These are phyloP conservation scores for Stevia rebaudiana DNA, from an alignment of 140 eudicot genomes.

Conservation along the genomic window DNA sequence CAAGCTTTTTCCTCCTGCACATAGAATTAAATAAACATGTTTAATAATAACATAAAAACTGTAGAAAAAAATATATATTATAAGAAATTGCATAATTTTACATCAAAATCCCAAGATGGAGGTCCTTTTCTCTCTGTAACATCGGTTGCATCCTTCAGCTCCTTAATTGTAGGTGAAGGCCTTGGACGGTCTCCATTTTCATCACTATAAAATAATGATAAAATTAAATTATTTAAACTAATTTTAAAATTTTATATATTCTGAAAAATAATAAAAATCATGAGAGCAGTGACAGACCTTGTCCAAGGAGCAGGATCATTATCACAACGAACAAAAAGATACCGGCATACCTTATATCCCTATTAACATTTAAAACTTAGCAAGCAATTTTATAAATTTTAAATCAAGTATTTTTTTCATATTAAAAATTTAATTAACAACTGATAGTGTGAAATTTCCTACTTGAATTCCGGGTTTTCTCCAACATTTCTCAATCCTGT, in stretches of 20 bases:
- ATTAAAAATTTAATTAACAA: not conserved
- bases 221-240: too few species aligned
- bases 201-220: slow-evolving; percentile 39
- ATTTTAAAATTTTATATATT: too few species aligned
- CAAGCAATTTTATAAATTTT: not conserved
- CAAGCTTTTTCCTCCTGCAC: slow-evolving; percentile 44
- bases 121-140: slow-evolving; percentile 47
- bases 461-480: slow-evolving; percentile 67
- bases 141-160: slow-evolving; percentile 54
- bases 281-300: slow-evolving; percentile 30
- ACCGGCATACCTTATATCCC: slow-evolving; percentile 80
- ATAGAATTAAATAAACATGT: not conserved
- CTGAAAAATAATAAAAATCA: too few species aligned
- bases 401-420: not conserved
- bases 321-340: slow-evolving; percentile 91
- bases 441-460: slow-evolving; percentile 4
- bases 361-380: slow-evolving; percentile 13
- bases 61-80: too few species aligned
- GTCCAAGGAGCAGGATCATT: slow-evolving; percentile 99
- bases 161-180: slow-evolving; percentile 48
- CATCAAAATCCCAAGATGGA: slow-evolving; percentile 89
- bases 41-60: too few species aligned
- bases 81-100: slow-evolving; percentile 30
- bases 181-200: slow-evolving; percentile 79
- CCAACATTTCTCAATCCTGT: slow-evolving; percentile 85